phyloP scores from a whole-genome alignment of 1,139 yeast genomes.

The Candida sp. region DNA sequence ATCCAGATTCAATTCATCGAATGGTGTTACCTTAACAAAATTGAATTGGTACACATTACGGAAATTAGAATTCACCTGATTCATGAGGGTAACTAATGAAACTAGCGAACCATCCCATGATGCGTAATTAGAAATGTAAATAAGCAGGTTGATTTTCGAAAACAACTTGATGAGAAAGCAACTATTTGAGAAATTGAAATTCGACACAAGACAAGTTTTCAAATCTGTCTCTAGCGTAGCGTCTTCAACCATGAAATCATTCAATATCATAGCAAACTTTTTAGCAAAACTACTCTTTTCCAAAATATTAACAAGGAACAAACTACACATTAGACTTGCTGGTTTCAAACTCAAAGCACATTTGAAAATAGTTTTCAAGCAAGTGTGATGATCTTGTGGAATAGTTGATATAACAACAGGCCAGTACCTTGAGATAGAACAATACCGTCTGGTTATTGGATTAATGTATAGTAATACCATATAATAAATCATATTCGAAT shows the following conservation, averaged over 20 bases:
- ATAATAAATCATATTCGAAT: neutral
- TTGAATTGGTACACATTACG: slow-evolving; percentile 7
- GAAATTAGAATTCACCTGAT: slow-evolving; percentile 2
- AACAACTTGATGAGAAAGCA: neutral
- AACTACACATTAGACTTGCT: neutral
- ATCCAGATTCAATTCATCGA: slow-evolving; percentile 3
- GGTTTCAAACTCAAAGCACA: neutral
- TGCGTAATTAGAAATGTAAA: neutral
- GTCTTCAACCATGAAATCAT: neutral
- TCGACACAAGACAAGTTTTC: neutral
- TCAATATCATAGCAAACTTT: neutral
- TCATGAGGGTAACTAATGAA: slow-evolving; percentile 2
- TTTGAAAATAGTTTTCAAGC: neutral
- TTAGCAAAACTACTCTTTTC: neutral
- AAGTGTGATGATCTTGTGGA: neutral
- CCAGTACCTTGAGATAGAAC: slow-evolving; percentile 6
- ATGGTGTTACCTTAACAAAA: neutral
- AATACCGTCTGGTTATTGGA: neutral
- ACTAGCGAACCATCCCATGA: slow-evolving; percentile 2
- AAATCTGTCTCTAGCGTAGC: neutral
- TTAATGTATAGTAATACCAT: slow-evolving; percentile 1
- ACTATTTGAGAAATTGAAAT: slow-evolving; percentile 1
- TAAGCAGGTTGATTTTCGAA: neutral
- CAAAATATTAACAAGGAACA: neutral
- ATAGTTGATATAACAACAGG: slow-evolving; percentile 4